A percentile compares a stretch with the other conserved stretches of the same genome.
These are phyloP conservation scores for Hypoxylon crocopeplum DNA, from an alignment of 495 filamentous ascomycete species.

Conservation along the genomic window DNA sequence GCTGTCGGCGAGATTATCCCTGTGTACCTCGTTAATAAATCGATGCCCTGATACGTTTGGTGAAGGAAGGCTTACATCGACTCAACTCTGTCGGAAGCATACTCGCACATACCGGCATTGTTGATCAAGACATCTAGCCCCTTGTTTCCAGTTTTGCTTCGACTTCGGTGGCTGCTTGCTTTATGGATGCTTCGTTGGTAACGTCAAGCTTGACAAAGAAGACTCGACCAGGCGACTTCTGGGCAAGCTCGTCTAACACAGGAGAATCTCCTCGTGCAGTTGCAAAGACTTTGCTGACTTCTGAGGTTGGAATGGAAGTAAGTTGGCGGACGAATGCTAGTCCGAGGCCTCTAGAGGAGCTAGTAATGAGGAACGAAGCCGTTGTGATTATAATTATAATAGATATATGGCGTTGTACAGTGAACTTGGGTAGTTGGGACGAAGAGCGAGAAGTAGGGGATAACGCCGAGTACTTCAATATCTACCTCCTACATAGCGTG, in stretches of 20 bases:
- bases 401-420: too few relatives aligned
- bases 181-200: constrained; percentile 36
- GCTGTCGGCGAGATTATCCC: constrained; percentile 46
- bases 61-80: constrained; percentile 41
- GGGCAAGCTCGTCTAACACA: constrained; percentile 38
- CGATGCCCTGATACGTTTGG: constrained; percentile 18
- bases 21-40: too few relatives aligned
- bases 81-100: constrained; percentile 34
- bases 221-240: constrained; percentile 38
- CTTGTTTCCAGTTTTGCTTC: constrained; percentile 32
- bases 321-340: constrained; percentile 47
- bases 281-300: constrained; percentile 47
- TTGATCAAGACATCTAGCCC: constrained; percentile 53
- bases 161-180: constrained; percentile 40
- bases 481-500: too few relatives aligned
- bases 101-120: constrained; percentile 46
- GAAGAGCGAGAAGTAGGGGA: too few relatives aligned
- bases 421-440: too few relatives aligned
- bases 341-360: constrained; percentile 49
- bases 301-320: constrained; percentile 34
- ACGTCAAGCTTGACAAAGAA: constrained; percentile 43
- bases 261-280: constrained; percentile 43
- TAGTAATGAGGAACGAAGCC: constrained; percentile 48
- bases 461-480: too few relatives aligned
- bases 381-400: too few relatives aligned